Evolutionary conservation across 2,329 filamentous ascomycete species (phyloP), one percentile per base, ranked within the genome.

Genomic region (Ophiostoma sp.): DNA sequence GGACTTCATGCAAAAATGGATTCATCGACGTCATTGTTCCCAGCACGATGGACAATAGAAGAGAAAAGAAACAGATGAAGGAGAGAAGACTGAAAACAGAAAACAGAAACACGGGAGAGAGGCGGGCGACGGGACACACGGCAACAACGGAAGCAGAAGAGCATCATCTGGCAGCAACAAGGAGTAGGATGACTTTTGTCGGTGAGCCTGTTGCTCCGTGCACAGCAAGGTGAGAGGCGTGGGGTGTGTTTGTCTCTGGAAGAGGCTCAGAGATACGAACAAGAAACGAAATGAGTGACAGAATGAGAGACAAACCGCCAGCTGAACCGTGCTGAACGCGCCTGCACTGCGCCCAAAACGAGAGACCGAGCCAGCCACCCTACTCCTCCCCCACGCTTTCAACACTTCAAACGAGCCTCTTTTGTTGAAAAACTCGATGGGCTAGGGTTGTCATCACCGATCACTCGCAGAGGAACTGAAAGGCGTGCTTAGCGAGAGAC

Each of bases 221-320:
- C 64, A 69, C 61, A 28, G 25, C 45, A 69, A 68, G 64, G 64
- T 48, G 64, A 68, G 64, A 50, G 22, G 39, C 63, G 63, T 48
- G 39, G 63, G 63, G 36, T 64, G 28, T 31, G 28, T 33, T 63
- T 17, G 42, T 33, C 50, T 31, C 39, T 48, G n/a, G 50, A 2
- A 4, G 17, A 25, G 50, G n/a, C 25, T 55, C 50, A 25, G 17
- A 39, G 31, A 50, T 50, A 50, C 39, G 63, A 50, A n/a, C 36
- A 31, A 9, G 2, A 28, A 28, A 42, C 39, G 36, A 66, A 15
- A 9, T 25, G 3, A n/a, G 17, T 17, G 45, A 17, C n/a, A n/a
- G n/a, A 64, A 42, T 22, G 61, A 66, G 61, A 64, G 61, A 66
- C 36, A 45, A 45, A 45, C 22, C 3, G n/a, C 31, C 59, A 63